Evolutionary conservation across 257 asterid species (phyloP).

Genomic region (Henckelia pumila): DNA sequence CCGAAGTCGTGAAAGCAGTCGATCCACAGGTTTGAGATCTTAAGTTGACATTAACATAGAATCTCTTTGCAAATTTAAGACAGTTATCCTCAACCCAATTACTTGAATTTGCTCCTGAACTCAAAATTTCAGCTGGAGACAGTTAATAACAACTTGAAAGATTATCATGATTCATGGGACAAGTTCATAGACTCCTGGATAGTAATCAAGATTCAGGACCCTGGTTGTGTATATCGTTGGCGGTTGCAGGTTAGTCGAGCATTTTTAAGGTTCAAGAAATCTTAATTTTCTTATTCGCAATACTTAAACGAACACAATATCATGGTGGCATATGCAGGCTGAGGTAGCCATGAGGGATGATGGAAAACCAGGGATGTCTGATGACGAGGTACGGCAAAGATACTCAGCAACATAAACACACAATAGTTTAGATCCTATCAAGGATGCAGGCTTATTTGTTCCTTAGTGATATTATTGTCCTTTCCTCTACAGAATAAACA

Average conservation of each 20-base stretch:
- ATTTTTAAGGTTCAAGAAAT: constrained; percentile 6
- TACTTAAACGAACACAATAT: constrained; percentile 17
- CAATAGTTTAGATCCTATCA: too few species aligned
- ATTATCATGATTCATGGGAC: constrained; percentile 90
- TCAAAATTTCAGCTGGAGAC: constrained; percentile 63
- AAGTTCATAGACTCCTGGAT: constrained; percentile 86
- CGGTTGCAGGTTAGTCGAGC: constrained; percentile 65
- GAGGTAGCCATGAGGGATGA: constrained; percentile 91
- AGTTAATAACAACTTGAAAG: constrained; percentile 70
- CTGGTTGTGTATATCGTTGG: constrained; percentile 82
- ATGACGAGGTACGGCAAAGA: constrained; percentile 65
- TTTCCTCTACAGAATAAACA: not conserved
- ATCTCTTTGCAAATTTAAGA: not conserved
- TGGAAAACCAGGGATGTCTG: constrained; percentile 82
- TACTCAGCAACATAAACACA: not conserved
- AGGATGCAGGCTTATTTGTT: not conserved
- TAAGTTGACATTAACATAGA: not conserved
- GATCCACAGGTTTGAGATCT: constrained; percentile 77
- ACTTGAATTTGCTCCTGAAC: constrained; percentile 18
- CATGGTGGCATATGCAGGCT: constrained; percentile 49
- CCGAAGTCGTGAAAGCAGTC: constrained; percentile 64
- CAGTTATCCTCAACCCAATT: not conserved
- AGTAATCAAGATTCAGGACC: constrained; percentile 88
- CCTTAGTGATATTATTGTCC: not conserved
- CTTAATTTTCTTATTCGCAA: not conserved